Evolutionary conservation across 306 rosid species (phyloP).

Genomic region (Cicer yamashitae): DNA sequence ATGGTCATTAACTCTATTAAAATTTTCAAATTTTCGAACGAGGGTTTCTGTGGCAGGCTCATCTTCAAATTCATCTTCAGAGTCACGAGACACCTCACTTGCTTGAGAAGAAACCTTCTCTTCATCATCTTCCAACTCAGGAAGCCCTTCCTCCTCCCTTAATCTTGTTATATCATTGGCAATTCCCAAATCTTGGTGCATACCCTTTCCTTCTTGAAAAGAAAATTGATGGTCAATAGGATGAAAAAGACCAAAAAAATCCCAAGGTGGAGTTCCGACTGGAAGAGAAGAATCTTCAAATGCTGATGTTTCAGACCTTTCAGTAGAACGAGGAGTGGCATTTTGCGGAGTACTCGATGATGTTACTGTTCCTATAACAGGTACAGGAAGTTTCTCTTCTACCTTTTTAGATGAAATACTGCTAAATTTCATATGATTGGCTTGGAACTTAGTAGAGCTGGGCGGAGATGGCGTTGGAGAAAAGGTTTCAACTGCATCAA

Average conservation of each 20-base stretch:
- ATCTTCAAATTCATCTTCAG: slow-evolving; percentile 81
- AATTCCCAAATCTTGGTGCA: slow-evolving; percentile 57
- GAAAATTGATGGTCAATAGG: slow-evolving; percentile 80
- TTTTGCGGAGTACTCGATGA: slow-evolving; percentile 60
- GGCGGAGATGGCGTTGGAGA: slow-evolving; percentile 83
- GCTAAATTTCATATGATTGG: slow-evolving; percentile 75
- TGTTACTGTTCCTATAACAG: slow-evolving; percentile 65
- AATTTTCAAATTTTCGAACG: slow-evolving; percentile 75
- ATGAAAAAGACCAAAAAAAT: slow-evolving; percentile 80
- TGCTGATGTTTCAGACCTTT: slow-evolving; percentile 52
- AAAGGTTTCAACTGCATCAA: slow-evolving; percentile 52
- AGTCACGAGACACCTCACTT: slow-evolving; percentile 65
- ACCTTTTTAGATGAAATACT: slow-evolving; percentile 58
- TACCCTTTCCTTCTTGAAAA: slow-evolving; percentile 65
- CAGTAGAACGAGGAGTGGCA: slow-evolving; percentile 52
- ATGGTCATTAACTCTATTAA: slow-evolving; percentile 66
- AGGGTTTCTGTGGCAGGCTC: slow-evolving; percentile 74
- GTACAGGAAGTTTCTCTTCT: slow-evolving; percentile 67
- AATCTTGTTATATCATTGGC: slow-evolving; percentile 54
- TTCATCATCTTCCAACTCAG: slow-evolving; percentile 70
- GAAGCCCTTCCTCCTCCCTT: slow-evolving; percentile 73
- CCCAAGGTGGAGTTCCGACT: slow-evolving; percentile 72
- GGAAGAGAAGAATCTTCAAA: slow-evolving; percentile 67
- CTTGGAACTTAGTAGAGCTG: slow-evolving; percentile 59
- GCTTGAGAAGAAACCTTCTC: slow-evolving; percentile 60